Evolutionary conservation across 2,329 filamentous ascomycete genomes (phyloP).

Genomic region (Leptographium lundbergii): DNA sequence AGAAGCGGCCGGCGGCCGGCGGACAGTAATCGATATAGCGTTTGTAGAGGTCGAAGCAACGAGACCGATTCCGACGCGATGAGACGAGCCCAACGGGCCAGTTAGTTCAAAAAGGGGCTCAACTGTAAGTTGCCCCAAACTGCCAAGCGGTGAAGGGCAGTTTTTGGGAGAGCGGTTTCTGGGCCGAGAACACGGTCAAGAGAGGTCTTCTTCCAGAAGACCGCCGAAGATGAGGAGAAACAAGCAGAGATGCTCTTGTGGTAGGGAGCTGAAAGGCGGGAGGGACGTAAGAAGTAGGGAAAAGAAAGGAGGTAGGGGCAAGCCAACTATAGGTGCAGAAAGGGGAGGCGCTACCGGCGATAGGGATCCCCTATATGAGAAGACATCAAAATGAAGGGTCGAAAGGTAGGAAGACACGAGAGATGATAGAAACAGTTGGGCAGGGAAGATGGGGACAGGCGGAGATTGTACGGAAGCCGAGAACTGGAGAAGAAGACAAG

Average conservation of each 20-base stretch:
- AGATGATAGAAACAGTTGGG: background rate
- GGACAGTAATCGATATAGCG: background rate
- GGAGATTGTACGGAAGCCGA: background rate
- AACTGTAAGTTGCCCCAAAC: background rate
- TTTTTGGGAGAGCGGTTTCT: background rate
- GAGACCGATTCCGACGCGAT: background rate
- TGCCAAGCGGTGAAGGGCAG: constrained; percentile 1
- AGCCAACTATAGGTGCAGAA: constrained; percentile 6
- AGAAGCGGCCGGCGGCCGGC: constrained; percentile 15
- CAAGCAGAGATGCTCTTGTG: background rate
- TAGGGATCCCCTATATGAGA: constrained; percentile 10
- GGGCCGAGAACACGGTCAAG: background rate
- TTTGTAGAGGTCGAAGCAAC: background rate
- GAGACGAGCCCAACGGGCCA: background rate
- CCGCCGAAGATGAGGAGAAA: background rate
- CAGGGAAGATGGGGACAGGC: background rate
- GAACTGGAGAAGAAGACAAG: background rate
- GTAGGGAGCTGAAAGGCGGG: background rate
- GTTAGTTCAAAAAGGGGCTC: background rate
- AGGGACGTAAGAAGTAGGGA: background rate
- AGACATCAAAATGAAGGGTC: constrained; percentile 7
- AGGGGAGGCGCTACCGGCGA: constrained; percentile 11
- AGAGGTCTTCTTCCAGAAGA: background rate
- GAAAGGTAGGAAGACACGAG: background rate
- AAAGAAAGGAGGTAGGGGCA: constrained; percentile 13